phyloP scores from a whole-genome alignment of 441 rosid genomes.

The Adansonia madagascariensis region DNA sequence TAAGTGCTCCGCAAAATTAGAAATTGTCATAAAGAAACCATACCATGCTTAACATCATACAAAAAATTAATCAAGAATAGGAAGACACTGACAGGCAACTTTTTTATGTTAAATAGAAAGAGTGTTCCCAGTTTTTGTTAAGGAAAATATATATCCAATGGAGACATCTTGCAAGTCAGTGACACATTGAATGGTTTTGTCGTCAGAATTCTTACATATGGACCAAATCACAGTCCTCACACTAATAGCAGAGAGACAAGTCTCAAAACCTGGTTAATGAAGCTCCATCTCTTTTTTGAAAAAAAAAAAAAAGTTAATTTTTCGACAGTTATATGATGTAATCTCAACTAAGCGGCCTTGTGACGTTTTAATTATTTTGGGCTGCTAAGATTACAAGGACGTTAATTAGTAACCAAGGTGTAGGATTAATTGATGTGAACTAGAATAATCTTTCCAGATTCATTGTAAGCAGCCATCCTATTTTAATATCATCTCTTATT shows the following conservation, averaged over 20 bases:
- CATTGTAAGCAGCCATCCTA: too few species aligned
- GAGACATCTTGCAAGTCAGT: not conserved
- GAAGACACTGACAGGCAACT: not conserved
- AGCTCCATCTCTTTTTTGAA: not conserved
- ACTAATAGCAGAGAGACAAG: not conserved
- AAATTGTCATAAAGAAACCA: slow-evolving; percentile 17
- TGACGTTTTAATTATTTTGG: not conserved
- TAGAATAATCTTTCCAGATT: too few species aligned
- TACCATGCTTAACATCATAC: not conserved
- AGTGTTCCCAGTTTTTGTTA: not conserved
- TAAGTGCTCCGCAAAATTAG: slow-evolving; percentile 34
- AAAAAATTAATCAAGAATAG: not conserved
- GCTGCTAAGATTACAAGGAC: not conserved
- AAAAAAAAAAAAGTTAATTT: not conserved
- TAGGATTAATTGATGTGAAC: not conserved
- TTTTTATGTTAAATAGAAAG: not conserved
- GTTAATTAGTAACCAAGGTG: not conserved
- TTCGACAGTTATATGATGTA: not conserved
- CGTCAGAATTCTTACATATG: not conserved
- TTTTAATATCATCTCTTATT: too few species aligned
- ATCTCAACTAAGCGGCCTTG: not conserved
- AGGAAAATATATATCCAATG: slow-evolving; percentile 12
- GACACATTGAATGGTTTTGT: not conserved
- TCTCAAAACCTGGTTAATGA: not conserved
- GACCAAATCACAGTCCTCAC: not conserved